Evolutionary conservation across 164 flowering plant genomes (phyloP).

Genomic region (Litsea cubeba): DNA sequence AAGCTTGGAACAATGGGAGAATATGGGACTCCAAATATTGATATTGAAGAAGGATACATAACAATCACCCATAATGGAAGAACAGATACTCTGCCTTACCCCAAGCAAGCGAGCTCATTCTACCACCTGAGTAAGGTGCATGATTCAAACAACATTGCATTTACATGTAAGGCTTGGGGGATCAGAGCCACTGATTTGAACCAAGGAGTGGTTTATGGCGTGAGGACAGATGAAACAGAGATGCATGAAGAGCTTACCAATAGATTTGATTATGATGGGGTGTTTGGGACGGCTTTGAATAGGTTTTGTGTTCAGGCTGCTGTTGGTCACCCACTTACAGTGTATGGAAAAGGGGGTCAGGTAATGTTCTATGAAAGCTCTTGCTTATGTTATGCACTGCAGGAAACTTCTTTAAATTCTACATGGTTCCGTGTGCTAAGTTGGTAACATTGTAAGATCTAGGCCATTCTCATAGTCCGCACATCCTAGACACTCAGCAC

Average conservation of each 20-base stretch:
- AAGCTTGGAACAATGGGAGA: slow-evolving; percentile 99
- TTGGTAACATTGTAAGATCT: not conserved
- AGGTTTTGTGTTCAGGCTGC: slow-evolving; percentile 95
- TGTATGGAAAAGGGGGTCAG: slow-evolving; percentile 98
- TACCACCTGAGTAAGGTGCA: slow-evolving; percentile 96
- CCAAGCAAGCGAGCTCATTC: slow-evolving; percentile 95
- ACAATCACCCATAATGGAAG: slow-evolving; percentile 93
- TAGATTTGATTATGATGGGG: slow-evolving; percentile 89
- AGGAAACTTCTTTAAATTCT: too few species aligned
- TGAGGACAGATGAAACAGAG: slow-evolving; percentile 83
- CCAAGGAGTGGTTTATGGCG: slow-evolving; percentile 96
- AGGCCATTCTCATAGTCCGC: not conserved
- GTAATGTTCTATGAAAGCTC: slow-evolving; percentile 25
- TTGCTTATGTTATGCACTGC: too few species aligned
- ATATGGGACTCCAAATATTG: slow-evolving; percentile 97
- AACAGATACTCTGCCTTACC: slow-evolving; percentile 92
- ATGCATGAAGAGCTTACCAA: slow-evolving; percentile 89
- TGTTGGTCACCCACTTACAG: slow-evolving; percentile 98
- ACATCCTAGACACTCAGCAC: not conserved
- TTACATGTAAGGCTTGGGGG: slow-evolving; percentile 98
- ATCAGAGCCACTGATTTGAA: slow-evolving; percentile 91
- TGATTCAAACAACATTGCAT: slow-evolving; percentile 87
- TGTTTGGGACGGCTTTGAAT: slow-evolving; percentile 89
- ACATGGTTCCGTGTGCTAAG: too few species aligned
- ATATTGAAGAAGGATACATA: slow-evolving; percentile 90